phyloP scores from a whole-genome alignment of 1,284 basidiomycete genomes.

The Ustilago xerochloae region DNA sequence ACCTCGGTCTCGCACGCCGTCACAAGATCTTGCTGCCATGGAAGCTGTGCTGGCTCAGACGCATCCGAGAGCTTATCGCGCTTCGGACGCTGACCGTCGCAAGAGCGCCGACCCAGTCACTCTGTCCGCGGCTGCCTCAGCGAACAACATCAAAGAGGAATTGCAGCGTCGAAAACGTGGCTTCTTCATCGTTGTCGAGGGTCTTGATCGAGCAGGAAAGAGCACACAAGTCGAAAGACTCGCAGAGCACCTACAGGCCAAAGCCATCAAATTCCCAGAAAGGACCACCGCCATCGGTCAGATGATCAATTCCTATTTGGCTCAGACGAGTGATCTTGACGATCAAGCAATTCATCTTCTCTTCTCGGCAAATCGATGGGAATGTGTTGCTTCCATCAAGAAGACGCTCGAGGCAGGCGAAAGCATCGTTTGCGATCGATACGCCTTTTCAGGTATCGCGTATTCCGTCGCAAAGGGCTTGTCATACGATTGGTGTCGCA shows the following conservation, averaged over 20 bases:
- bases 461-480: slow-evolving; percentile 87
- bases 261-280: slow-evolving; percentile 72
- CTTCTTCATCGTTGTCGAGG: slow-evolving; percentile 65
- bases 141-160: background rate
- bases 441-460: slow-evolving; percentile 95
- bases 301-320: slow-evolving; percentile 92
- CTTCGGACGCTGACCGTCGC: slow-evolving; percentile 20
- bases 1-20: slow-evolving; percentile 36
- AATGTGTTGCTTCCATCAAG: slow-evolving; percentile 69
- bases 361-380: slow-evolving; percentile 98
- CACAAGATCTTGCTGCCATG: slow-evolving; percentile 45
- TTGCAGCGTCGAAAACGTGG: slow-evolving; percentile 48
- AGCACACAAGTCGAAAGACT: slow-evolving; percentile 64
- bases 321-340: slow-evolving; percentile 83
- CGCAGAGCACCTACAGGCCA: slow-evolving; percentile 44
- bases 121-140: background rate
- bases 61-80: background rate
- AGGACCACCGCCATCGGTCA: slow-evolving; percentile 89
- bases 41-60: slow-evolving; percentile 41
- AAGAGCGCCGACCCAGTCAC: slow-evolving; percentile 14
- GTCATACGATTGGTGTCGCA: slow-evolving; percentile 80
- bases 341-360: slow-evolving; percentile 92
- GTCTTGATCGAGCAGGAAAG: slow-evolving; percentile 67
- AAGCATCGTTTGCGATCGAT: slow-evolving; percentile 88
- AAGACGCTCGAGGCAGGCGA: slow-evolving; percentile 76